phyloP scores from a whole-genome alignment of 305 asterid species.

The Euphrasia arctica region DNA sequence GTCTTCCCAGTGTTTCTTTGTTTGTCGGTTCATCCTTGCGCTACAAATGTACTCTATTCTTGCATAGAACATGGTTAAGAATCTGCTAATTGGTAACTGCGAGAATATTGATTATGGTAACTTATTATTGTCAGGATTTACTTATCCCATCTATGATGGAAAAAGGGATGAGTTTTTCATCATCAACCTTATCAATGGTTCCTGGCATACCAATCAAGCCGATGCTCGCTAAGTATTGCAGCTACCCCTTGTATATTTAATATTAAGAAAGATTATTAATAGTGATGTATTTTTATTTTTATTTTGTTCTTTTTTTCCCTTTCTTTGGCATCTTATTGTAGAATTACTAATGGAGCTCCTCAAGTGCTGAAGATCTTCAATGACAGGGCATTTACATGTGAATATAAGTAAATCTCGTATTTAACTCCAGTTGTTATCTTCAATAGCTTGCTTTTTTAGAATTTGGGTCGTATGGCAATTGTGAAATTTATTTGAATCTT shows the following conservation, averaged over 20 bases:
- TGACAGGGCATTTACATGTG: slow-evolving; percentile 76
- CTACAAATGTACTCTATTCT: slow-evolving; percentile 7
- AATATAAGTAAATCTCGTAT: slow-evolving; percentile 59
- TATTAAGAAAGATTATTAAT: slow-evolving; percentile 9
- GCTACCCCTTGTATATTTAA: slow-evolving; percentile 22
- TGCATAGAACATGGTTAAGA: slow-evolving; percentile 17
- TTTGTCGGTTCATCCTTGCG: slow-evolving; percentile 22
- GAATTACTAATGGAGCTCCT: slow-evolving; percentile 76
- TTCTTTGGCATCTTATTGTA: slow-evolving; percentile 30
- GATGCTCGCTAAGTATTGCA: slow-evolving; percentile 84
- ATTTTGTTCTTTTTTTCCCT: not conserved
- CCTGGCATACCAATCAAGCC: slow-evolving; percentile 96
- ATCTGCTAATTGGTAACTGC: not conserved
- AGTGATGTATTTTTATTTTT: slow-evolving; percentile 22
- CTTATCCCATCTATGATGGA: slow-evolving; percentile 73
- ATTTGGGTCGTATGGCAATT: not conserved
- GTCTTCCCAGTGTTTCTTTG: slow-evolving; percentile 11
- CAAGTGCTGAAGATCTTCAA: slow-evolving; percentile 70
- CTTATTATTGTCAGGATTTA: slow-evolving; percentile 55
- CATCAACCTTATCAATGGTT: slow-evolving; percentile 65
- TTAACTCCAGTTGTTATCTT: slow-evolving; percentile 8
- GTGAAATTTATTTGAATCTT: not conserved
- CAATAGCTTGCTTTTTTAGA: slow-evolving; percentile 4
- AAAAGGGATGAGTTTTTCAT: slow-evolving; percentile 71
- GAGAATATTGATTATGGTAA: slow-evolving; percentile 15